Evolutionary conservation across 148 eudicot genomes (phyloP).

Genomic region (Camellia sinensis): DNA sequence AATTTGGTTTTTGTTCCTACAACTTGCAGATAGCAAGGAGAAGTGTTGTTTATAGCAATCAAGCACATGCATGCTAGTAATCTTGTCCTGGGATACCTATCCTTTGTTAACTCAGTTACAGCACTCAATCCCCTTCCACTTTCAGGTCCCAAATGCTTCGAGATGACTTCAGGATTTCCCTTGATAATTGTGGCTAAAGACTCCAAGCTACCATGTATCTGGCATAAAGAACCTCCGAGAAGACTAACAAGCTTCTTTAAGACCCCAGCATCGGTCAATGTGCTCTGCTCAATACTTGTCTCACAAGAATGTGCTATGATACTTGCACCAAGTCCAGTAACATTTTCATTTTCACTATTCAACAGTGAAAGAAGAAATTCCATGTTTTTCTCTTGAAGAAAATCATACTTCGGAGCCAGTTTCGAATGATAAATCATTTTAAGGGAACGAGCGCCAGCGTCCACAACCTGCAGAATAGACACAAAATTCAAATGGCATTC

Average conservation of each 20-base stretch:
- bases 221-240: constrained; percentile 73
- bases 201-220: constrained; percentile 92
- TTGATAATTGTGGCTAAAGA: constrained; percentile 65
- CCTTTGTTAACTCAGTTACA: constrained; percentile 65
- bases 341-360: constrained; percentile 79
- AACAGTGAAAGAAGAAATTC: constrained; percentile 68
- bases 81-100: constrained; percentile 73
- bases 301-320: constrained; percentile 86
- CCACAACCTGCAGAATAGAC: constrained; percentile 62
- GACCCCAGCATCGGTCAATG: constrained; percentile 74
- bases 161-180: constrained; percentile 57
- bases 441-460: constrained; percentile 92
- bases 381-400: constrained; percentile 57
- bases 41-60: constrained; percentile 66
- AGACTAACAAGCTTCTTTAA: constrained; percentile 64
- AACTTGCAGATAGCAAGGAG: constrained; percentile 58
- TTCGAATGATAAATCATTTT: constrained; percentile 89
- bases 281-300: constrained; percentile 63
- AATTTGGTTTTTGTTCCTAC: constrained; percentile 55
- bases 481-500: background rate
- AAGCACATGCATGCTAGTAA: constrained; percentile 80
- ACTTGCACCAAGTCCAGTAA: constrained; percentile 89
- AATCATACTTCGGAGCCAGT: constrained; percentile 85
- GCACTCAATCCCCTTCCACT: constrained; percentile 56
- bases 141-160: constrained; percentile 60